phyloP scores from a whole-genome alignment of 441 rosid species.

The Isatis lusitanica region DNA sequence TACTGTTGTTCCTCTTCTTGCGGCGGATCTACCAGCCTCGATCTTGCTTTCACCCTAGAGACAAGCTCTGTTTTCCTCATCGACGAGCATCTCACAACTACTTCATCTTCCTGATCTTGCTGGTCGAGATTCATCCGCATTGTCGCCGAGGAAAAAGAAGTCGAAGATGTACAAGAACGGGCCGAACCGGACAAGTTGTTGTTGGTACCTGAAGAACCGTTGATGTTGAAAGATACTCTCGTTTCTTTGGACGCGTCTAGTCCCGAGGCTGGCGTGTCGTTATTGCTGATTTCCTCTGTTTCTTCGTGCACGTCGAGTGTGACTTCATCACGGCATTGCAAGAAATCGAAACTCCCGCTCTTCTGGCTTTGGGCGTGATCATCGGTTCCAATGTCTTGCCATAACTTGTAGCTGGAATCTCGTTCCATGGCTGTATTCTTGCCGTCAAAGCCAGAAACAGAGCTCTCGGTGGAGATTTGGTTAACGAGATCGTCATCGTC shows the following conservation, averaged over 20 bases:
- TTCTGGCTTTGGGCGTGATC: not conserved
- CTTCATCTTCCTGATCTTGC: conserved; percentile 27
- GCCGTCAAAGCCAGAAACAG: conserved; percentile 5
- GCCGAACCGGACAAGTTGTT: conserved; percentile 5
- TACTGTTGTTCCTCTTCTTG: conserved; percentile 40
- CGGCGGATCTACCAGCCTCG: conserved; percentile 59
- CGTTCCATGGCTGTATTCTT: not conserved
- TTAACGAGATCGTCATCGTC: conserved; percentile 13
- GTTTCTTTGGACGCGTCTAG: conserved; percentile 40
- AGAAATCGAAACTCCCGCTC: conserved; percentile 36
- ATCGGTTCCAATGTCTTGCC: conserved; percentile 30
- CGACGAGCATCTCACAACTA: conserved; percentile 46
- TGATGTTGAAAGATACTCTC: conserved; percentile 49
- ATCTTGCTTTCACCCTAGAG: conserved; percentile 52
- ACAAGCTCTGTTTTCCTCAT: conserved; percentile 41
- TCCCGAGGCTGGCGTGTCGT: conserved; percentile 8
- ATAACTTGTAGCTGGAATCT: conserved; percentile 35
- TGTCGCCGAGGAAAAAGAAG: conserved; percentile 35
- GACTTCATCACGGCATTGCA: conserved; percentile 44
- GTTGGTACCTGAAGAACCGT: conserved; percentile 36
- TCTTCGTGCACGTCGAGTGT: conserved; percentile 63
- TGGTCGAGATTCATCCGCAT: conserved; percentile 31
- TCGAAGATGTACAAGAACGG: conserved; percentile 23
- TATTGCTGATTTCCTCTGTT: conserved; percentile 38
- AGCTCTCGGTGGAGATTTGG: not conserved